Conservation (phyloP, 805 yeast species). For the Saccharomyces kudriavzevii region DNA sequence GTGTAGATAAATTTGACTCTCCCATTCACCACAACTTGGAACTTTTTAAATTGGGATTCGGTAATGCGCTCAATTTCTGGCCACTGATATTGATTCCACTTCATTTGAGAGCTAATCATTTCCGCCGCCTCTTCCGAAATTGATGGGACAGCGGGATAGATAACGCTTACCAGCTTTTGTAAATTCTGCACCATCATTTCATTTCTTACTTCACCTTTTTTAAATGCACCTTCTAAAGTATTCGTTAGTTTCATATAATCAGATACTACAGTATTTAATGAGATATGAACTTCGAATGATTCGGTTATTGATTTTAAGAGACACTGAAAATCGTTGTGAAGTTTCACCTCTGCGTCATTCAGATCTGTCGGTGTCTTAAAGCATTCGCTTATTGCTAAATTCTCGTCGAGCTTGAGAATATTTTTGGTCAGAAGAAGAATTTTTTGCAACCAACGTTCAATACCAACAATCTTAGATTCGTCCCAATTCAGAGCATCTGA, state of each 20-base stretch:
- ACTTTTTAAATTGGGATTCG: conserved; percentile 35
- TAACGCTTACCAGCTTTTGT: conserved; percentile 47
- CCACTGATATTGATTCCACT: conserved; percentile 42
- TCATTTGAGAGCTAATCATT: conserved; percentile 20
- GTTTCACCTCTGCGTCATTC: conserved; percentile 40
- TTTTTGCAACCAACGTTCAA: conserved; percentile 75
- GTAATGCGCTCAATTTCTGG: conserved; percentile 41
- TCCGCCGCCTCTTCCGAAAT: conserved; percentile 81
- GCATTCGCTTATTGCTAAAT: conserved; percentile 1
- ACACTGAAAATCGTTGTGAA: conserved; percentile 51
- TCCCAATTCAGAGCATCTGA: conserved; percentile 83
- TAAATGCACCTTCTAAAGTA: conserved; percentile 34
- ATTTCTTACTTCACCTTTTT: conserved; percentile 31
- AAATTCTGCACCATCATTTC: conserved; percentile 42
- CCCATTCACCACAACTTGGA: conserved; percentile 67
- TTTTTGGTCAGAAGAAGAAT: conserved; percentile 31
- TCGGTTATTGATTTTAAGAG: conserved; percentile 43
- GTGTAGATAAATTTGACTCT: conserved; percentile 46
- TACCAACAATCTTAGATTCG: conserved; percentile 75
- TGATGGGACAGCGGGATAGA: conserved; percentile 78
- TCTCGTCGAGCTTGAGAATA: conserved; percentile 3
- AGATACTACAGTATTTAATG: conserved; percentile 79
- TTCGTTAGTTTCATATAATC: conserved; percentile 82
- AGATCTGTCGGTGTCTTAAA: conserved; percentile 13
- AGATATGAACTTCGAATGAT: conserved; percentile 50